A percentile compares a stretch with the other conserved stretches of the same genome.
These are phyloP conservation scores for Sonneratia caseolaris DNA, from an alignment of 345 rosid genomes.

Conservation along the genomic window DNA sequence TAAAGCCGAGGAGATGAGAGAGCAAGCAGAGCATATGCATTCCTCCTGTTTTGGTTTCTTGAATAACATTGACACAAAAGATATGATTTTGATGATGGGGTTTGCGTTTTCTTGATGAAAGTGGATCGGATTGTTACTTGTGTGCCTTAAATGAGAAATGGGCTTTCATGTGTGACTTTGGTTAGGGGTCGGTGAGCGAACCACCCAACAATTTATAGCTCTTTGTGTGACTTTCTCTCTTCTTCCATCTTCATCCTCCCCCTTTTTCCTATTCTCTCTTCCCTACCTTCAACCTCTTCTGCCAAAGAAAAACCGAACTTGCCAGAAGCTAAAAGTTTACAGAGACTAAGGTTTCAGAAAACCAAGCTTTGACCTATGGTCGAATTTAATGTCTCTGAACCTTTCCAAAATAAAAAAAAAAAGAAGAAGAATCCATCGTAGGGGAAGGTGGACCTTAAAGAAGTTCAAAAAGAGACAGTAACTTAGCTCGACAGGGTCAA, in stretches of 20 bases:
- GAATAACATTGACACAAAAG: neutral
- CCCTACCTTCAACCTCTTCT: neutral
- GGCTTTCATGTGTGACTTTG: constrained; percentile 29
- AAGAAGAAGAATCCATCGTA: neutral
- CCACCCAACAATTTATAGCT: constrained; percentile 31
- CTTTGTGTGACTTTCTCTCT: neutral
- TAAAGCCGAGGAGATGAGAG: neutral
- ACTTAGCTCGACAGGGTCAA: neutral
- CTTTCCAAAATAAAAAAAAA: neutral
- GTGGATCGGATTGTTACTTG: neutral
- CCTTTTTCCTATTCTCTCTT: neutral
- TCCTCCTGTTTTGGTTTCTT: neutral
- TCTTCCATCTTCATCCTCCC: neutral
- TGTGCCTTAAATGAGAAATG: constrained; percentile 34
- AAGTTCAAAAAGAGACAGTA: neutral
- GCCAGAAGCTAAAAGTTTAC: neutral
- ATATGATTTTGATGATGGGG: neutral
- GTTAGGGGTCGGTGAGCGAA: constrained; percentile 70
- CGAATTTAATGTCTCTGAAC: neutral
- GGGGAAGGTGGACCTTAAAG: no score
- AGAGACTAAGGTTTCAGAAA: neutral
- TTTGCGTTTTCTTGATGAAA: neutral
- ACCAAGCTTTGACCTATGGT: neutral
- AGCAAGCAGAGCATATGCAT: neutral
- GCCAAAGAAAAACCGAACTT: neutral